phyloP scores from a whole-genome alignment of 129 eudicot species.

The Helianthus tuberosus region DNA sequence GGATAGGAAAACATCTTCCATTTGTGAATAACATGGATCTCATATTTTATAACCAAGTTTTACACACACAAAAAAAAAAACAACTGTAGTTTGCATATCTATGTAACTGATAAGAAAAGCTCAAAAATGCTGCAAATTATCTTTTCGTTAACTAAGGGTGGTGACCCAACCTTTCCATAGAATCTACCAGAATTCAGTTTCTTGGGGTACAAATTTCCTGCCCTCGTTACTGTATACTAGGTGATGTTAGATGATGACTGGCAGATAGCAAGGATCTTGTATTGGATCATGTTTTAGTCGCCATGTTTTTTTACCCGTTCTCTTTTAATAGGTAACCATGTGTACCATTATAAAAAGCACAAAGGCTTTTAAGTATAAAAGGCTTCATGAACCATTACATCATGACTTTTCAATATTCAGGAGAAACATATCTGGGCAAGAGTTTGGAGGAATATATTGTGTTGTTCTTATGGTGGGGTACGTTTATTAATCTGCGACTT shows the following conservation, averaged over 20 bases:
- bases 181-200: no score
- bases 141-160: no score
- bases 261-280: slow-evolving; percentile 8
- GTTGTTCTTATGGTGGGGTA: slow-evolving; percentile 78
- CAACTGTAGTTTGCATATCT: no score
- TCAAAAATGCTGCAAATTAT: no score
- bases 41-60: no score
- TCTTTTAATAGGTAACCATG: slow-evolving; percentile 11
- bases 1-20: no score
- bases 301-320: neutral
- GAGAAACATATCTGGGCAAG: slow-evolving; percentile 98
- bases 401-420: slow-evolving; percentile 48
- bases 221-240: slow-evolving; percentile 2
- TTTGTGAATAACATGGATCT: no score
- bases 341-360: neutral
- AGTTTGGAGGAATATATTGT: slow-evolving; percentile 92
- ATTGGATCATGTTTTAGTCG: neutral
- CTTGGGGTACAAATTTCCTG: neutral
- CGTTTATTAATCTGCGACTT: neutral
- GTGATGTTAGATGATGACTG: neutral
- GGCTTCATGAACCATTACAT: slow-evolving; percentile 23
- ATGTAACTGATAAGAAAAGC: no score
- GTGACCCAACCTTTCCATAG: no score
- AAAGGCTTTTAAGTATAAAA: neutral
- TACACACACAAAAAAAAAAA: no score